Evolutionary conservation across 2,329 filamentous ascomycete genomes (phyloP), one percentile per base, ranked within the genome.

Genomic region (Cladosporium cucumerinum): DNA sequence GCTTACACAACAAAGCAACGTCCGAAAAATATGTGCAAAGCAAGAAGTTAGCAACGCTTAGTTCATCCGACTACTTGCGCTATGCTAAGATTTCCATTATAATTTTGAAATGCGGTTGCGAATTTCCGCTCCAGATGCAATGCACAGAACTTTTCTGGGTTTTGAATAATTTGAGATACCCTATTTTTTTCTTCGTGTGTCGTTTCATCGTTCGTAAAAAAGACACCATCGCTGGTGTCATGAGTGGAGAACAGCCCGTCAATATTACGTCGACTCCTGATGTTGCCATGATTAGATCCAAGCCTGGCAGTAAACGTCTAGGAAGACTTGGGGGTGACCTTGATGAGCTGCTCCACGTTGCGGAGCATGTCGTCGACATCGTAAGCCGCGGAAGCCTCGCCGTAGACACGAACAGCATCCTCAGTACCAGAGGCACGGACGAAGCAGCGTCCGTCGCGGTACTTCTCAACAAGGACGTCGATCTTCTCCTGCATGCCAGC

Each of bases 341-440:
- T 65, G 55, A 72, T 69, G 48, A 71, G 59, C 39, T 64, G 61
- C 25, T 67, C 88, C 57, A 98, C 92, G 76, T 92, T 91, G 72
- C 88, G 88, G 65, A 93, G 92, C 68, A 98, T 84, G 78, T 97
- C 93, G 73, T 97, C 93, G 0, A 93, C 93, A 78, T 98, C 94
- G 18, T 88, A 90, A 68, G 91, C 87, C 55, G 91, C 95, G 43
- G 91, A 91, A 4, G 95, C 95, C 80, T 99, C 95, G 8, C 94
- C 94, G 75, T 99, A 99, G 23, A 99, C 93, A 68, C 95, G 87
- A 72, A 97, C 93, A 2, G 93, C 94, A 77, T 99, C 96, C 78
- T 99, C 95, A 0, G 95, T 99, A 32, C 95, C 95, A 69, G 90
- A 95, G 43, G 95, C 93, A 72, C 95, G 89, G 8, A 93, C 95